Percentiles rank a stretch among this genome's conserved stretches.
These are phyloP conservation scores for Ophiostoma sp. DNA, from an alignment of 2,329 filamentous ascomycete species.

Conservation along the genomic window DNA sequence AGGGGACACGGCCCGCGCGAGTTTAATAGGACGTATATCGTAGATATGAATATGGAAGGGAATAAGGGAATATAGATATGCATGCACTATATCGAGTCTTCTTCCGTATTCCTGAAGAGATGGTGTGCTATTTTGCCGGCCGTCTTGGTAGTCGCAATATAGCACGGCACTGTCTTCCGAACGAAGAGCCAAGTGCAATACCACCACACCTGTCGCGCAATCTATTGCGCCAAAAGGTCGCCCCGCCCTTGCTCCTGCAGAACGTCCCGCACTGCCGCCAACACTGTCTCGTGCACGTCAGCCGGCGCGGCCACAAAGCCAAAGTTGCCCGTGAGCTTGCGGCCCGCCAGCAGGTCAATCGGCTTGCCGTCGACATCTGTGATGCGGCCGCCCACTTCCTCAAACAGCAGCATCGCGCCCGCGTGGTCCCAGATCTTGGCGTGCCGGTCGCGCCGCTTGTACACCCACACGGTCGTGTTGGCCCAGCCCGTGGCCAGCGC, in stretches of 20 bases:
- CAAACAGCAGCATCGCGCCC: constrained; percentile 54
- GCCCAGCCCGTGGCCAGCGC: constrained; percentile 48
- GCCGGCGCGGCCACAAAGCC: constrained; percentile 52
- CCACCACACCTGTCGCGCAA: neutral
- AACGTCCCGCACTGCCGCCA: constrained; percentile 32
- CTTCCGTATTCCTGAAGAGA: neutral
- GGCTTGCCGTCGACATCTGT: constrained; percentile 50
- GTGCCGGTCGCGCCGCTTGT: constrained; percentile 43
- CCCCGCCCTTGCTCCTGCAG: constrained; percentile 24
- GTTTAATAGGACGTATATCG: neutral
- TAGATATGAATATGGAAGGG: neutral
- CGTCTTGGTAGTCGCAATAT: constrained; percentile 3
- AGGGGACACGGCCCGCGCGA: neutral
- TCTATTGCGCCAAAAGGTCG: constrained; percentile 21
- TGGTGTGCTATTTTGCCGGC: constrained; percentile 1
- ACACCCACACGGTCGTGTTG: constrained; percentile 54
- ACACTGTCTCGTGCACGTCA: constrained; percentile 41
- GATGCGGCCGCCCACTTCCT: constrained; percentile 51
- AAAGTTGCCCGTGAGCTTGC: constrained; percentile 47
- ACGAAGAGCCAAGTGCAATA: neutral
- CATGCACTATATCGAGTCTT: neutral
- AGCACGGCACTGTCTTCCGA: neutral
- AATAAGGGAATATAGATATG: neutral
- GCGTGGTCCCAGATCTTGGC: constrained; percentile 58
- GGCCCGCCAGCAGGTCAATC: constrained; percentile 47